Evolutionary conservation across 2,329 filamentous ascomycete species (phyloP).

Genomic region (Paecilomyces niveus): DNA sequence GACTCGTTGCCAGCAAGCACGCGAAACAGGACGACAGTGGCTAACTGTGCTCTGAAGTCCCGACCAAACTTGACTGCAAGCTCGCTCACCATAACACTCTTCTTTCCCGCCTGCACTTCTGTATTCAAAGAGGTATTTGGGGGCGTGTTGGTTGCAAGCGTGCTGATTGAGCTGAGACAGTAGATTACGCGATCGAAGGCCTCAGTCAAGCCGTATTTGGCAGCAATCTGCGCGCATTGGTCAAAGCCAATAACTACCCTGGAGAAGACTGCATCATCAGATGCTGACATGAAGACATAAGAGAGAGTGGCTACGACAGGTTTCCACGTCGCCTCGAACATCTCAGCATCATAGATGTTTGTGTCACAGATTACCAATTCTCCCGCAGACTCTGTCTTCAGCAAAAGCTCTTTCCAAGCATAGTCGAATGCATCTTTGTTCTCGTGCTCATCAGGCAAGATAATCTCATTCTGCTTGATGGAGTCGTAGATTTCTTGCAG

Average conservation of each 20-base stretch:
- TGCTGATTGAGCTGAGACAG: conserved; percentile 84
- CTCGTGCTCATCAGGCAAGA: conserved; percentile 92
- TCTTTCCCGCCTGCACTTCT: conserved; percentile 85
- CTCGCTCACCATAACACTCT: conserved; percentile 97
- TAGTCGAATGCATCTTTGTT: conserved; percentile 96
- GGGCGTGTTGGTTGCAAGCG: conserved; percentile 65
- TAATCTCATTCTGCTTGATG: conserved; percentile 90
- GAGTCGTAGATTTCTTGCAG: conserved; percentile 82
- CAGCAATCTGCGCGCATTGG: conserved; percentile 88
- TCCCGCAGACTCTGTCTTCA: conserved; percentile 72
- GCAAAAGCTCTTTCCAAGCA: conserved; percentile 88
- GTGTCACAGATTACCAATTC: conserved; percentile 75
- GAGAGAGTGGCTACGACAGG: conserved; percentile 91
- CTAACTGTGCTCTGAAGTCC: conserved; percentile 87
- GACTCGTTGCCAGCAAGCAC: conserved; percentile 80
- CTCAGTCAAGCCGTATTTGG: conserved; percentile 73
- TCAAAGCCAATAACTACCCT: conserved; percentile 92
- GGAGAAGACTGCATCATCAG: conserved; percentile 90
- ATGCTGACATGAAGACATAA: conserved; percentile 98
- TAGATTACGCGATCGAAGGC: conserved; percentile 90
- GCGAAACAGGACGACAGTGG: conserved; percentile 90
- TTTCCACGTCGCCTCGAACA: conserved; percentile 94
- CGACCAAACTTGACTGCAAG: conserved; percentile 91
- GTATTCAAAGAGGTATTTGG: conserved; percentile 88
- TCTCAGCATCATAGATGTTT: conserved; percentile 93